Percentiles rank a stretch among this genome's conserved stretches.
Conservation (phyloP, 352 stramenopile genomes). For the Phytopythium litorale region DNA sequence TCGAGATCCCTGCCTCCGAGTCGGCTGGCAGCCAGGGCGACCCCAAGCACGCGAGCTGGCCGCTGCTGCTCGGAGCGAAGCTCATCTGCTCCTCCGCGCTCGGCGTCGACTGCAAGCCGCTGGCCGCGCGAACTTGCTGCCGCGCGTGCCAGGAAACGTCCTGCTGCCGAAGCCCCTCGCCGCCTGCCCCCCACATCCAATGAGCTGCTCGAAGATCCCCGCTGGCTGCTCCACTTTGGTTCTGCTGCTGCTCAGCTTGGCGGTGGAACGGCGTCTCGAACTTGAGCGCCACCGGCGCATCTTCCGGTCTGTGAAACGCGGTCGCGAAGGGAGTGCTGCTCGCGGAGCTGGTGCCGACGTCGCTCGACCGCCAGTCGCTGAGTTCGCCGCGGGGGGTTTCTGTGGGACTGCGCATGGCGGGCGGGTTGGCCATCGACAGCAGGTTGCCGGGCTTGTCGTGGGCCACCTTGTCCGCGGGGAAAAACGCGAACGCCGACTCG, state of each 20-base stretch:
- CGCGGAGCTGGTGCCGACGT: background rate
- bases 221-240: background rate
- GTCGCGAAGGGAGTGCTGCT: background rate
- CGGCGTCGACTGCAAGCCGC: background rate
- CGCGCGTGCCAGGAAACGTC: background rate
- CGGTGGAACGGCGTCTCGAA: background rate
- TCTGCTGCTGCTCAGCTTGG: background rate
- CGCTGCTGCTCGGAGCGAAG: background rate
- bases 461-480: background rate
- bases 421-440: background rate
- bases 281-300: background rate
- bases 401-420: background rate
- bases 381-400: conserved; percentile 4
- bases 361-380: background rate
- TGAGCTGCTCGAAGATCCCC: background rate
- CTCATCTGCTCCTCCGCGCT: background rate
- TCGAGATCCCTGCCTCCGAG: background rate
- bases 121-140: background rate
- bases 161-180: background rate
- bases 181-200: background rate
- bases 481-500: conserved; percentile 2
- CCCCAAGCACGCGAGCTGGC: background rate
- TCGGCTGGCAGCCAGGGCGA: background rate
- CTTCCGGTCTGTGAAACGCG: background rate
- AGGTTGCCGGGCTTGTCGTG: background rate